phyloP scores from a whole-genome alignment of 129 eudicot genomes.

The Pulicaria dysenterica region DNA sequence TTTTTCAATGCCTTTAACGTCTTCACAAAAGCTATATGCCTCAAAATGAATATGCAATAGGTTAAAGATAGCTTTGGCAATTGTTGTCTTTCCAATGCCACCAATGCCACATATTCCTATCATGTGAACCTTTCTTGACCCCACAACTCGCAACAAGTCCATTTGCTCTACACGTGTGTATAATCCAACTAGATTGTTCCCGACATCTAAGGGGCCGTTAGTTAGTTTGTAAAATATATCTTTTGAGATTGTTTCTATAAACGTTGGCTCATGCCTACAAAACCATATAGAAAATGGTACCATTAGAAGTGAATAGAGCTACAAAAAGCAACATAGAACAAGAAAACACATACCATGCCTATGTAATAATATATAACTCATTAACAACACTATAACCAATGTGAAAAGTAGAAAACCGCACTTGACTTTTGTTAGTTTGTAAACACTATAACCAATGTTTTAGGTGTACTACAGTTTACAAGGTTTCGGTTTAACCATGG shows the following conservation, averaged over 20 bases:
- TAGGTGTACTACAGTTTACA: too few species aligned
- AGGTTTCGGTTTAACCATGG: too few species aligned
- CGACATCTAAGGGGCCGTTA: slow-evolving; percentile 34
- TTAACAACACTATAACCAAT: too few species aligned
- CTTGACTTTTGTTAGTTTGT: too few species aligned
- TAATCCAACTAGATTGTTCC: slow-evolving; percentile 36
- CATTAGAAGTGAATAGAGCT: background rate
- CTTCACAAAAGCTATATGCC: slow-evolving; percentile 34
- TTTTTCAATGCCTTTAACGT: slow-evolving; percentile 34
- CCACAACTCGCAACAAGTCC: slow-evolving; percentile 22
- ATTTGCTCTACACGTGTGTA: slow-evolving; percentile 32
- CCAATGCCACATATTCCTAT: slow-evolving; percentile 47
- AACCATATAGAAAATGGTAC: slow-evolving; percentile 23
- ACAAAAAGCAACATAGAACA: background rate
- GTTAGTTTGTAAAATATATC: slow-evolving; percentile 32
- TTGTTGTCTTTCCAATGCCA: slow-evolving; percentile 44
- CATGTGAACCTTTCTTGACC: slow-evolving; percentile 31
- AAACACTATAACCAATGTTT: too few species aligned
- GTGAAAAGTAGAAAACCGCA: too few species aligned
- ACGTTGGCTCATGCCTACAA: slow-evolving; percentile 34
- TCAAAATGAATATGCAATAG: slow-evolving; percentile 30
- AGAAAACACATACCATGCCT: too few species aligned
- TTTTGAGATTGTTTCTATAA: slow-evolving; percentile 38
- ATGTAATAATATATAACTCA: too few species aligned
- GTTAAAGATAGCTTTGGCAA: slow-evolving; percentile 39